These are phyloP conservation scores for Colletotrichum sp. DNA, from an alignment of 2,329 filamentous ascomycete genomes.

Conservation along the genomic window DNA sequence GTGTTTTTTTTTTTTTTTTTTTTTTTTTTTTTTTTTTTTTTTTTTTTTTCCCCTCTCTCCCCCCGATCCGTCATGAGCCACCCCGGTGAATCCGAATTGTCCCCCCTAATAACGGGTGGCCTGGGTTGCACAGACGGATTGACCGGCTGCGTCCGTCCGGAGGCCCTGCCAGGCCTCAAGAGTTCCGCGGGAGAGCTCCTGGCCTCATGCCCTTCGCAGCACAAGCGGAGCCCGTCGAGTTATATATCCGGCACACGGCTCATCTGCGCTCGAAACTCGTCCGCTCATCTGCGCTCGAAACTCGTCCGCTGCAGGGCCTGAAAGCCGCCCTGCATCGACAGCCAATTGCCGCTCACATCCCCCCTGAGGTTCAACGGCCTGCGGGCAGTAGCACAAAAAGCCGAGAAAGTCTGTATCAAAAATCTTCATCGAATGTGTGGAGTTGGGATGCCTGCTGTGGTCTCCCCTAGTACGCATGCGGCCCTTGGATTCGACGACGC, in stretches of 20 bases:
- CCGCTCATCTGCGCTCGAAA: slow-evolving; percentile 14
- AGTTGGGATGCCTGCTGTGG: not conserved
- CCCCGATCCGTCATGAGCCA: not conserved
- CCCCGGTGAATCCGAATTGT: not conserved
- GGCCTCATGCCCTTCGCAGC: not conserved
- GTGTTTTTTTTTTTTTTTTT: not conserved
- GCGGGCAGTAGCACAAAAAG: not conserved
- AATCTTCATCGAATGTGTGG: not conserved
- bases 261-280: slow-evolving; percentile 10
- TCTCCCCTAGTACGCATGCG: not conserved
- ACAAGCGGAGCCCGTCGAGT: not conserved
- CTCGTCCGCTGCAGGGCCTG: not conserved
- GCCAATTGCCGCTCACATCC: not conserved
- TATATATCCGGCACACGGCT: slow-evolving; percentile 9
- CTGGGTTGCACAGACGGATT: not conserved
- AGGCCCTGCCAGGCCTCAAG: not conserved
- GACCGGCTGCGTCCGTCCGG: not conserved
- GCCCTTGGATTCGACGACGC: not conserved
- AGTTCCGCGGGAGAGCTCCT: not conserved
- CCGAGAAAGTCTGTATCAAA: not conserved
- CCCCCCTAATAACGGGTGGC: not conserved
- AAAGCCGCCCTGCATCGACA: not conserved
- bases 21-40: not conserved
- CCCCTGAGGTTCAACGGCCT: not conserved
- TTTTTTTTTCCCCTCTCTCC: not conserved